These are phyloP conservation scores for Huntiella omanensis DNA, from an alignment of 2,329 filamentous ascomycete genomes.

Conservation along the genomic window DNA sequence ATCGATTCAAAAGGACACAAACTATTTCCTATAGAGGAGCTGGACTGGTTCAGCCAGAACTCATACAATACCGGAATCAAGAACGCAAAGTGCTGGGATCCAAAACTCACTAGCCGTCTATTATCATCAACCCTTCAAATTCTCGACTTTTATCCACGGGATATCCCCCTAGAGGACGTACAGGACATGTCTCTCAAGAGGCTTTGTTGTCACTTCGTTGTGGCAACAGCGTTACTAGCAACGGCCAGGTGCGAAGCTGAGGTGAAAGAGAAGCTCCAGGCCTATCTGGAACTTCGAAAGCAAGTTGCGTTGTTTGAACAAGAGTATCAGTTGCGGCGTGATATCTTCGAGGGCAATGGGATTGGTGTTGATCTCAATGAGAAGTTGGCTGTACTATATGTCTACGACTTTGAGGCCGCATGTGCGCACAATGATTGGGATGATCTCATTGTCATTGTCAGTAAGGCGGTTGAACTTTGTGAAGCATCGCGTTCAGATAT, in stretches of 20 bases:
- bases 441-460: conserved; percentile 40
- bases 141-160: conserved; percentile 29
- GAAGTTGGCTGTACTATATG: conserved; percentile 48
- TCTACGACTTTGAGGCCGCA: conserved; percentile 65
- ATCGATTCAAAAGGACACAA: conserved; percentile 24
- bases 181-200: conserved; percentile 37
- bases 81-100: conserved; percentile 34
- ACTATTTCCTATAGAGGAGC: conserved; percentile 42
- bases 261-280: conserved; percentile 31
- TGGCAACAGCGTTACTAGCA: conserved; percentile 30
- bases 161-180: conserved; percentile 22
- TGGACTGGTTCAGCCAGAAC: conserved; percentile 72
- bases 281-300: conserved; percentile 41
- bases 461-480: conserved; percentile 25
- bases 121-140: conserved; percentile 33
- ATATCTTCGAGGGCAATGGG: conserved; percentile 11
- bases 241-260: conserved; percentile 32
- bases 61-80: conserved; percentile 61
- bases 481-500: conserved; percentile 21
- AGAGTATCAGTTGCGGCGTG: conserved; percentile 8
- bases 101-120: conserved; percentile 36
- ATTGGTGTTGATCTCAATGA: conserved; percentile 29
- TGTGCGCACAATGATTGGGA: conserved; percentile 50
- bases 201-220: conserved; percentile 55
- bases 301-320: conserved; percentile 41